Conservation (phyloP, 805 yeast genomes). For the Ogataea siamensis region DNA sequence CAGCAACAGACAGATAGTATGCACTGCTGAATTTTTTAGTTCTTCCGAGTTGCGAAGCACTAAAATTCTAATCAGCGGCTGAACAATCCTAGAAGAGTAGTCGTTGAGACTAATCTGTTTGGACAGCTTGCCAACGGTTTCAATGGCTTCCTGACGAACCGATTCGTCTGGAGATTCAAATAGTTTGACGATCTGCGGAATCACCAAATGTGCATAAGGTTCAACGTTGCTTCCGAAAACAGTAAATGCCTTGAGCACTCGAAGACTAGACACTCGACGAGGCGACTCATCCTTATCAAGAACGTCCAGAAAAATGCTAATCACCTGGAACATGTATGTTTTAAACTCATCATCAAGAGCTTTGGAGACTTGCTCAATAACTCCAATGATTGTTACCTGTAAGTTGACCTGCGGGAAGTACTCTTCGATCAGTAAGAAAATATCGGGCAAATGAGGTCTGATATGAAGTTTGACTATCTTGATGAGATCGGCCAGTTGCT, state of each 20-base stretch:
- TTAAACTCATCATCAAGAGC: slow-evolving; percentile 94
- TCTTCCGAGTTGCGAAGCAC: slow-evolving; percentile 44
- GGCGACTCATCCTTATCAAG: slow-evolving; percentile 69
- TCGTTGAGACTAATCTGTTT: slow-evolving; percentile 72
- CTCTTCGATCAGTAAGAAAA: slow-evolving; percentile 72
- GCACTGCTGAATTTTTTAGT: slow-evolving; percentile 62
- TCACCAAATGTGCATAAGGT: slow-evolving; percentile 79
- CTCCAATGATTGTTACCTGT: slow-evolving; percentile 74
- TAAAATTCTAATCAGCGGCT: slow-evolving; percentile 75
- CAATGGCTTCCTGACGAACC: slow-evolving; percentile 71
- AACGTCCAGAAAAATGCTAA: slow-evolving; percentile 72
- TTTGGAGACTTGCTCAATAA: slow-evolving; percentile 79
- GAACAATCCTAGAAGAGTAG: slow-evolving; percentile 87
- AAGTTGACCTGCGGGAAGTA: slow-evolving; percentile 62
- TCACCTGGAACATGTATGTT: slow-evolving; percentile 70
- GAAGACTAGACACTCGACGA: slow-evolving; percentile 58
- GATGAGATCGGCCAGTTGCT: slow-evolving; percentile 78
- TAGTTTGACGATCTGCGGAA: slow-evolving; percentile 82
- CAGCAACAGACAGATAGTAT: slow-evolving; percentile 72
- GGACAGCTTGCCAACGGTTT: slow-evolving; percentile 78
- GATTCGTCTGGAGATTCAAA: slow-evolving; percentile 68
- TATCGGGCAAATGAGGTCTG: slow-evolving; percentile 72
- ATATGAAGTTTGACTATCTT: slow-evolving; percentile 86
- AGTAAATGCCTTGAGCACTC: slow-evolving; percentile 79
- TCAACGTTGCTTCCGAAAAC: slow-evolving; percentile 86